Evolutionary conservation across 2,329 filamentous ascomycete species (phyloP), one percentile per base, ranked within the genome.

Genomic region (Colletotrichum abscissum): DNA sequence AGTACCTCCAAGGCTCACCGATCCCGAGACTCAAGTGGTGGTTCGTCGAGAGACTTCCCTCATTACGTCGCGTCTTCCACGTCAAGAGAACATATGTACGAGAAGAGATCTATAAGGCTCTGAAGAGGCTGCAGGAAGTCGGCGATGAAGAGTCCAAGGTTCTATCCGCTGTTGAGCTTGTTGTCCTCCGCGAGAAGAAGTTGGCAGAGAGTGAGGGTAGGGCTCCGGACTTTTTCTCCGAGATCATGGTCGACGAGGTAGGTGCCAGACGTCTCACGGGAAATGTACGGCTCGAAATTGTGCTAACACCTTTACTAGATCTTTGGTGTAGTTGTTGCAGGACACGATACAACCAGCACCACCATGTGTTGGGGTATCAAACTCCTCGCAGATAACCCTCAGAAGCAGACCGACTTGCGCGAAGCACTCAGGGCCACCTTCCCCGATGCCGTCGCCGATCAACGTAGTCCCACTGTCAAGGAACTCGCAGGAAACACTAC

Each of bases 351-450:
- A 5, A 79, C 78, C 1, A 77, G 77, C 26, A 77, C 79, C 1
- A 75, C 76, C 22, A 62, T 80, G n/a, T 76, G 75, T 8, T 81
- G 80, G 80, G 79, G 78, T 74, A 69, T 79, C 2, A 81, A 74
- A 42, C 49, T 67, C 35, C 75, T 22, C 55, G 72, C 74, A 4
- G 64, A 69, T n/a, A 42, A 72, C 63, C 72, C 64, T 2, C 14
- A 19, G 4, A n/a, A 14, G 9, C 74, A 74, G 42, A 59, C 55
- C 0, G 49, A 30, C 6, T 60, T 75, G 3, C 72, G 74, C 24
- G 58, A 42, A 0, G 65, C 64, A 1, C 74, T 75, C 16, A 54
- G 65, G 0, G 6, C 24, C 6, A 59, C 63, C 2, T 57, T 74
- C 19, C 8, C 65, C 12, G 63, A 63, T 0, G 82, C 82, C 0